Base-by-base conservation (phyloP, 2,329 filamentous ascomycete species). In the Tolypocladium inflatum region DNA sequence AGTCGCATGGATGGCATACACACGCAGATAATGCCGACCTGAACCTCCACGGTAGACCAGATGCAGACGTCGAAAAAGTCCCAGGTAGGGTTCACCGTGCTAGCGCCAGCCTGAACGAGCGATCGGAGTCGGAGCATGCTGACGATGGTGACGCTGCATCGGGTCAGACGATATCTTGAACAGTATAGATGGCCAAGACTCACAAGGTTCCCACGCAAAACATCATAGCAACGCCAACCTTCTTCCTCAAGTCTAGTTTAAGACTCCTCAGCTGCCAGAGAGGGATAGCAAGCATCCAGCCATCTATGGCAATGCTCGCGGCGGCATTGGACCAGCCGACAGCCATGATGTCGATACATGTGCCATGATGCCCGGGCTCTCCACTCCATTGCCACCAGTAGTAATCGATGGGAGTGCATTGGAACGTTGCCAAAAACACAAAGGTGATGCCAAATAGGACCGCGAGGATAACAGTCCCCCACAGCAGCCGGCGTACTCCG, bases 341-440 rank as follows among this genome's bases (percentile, higher is more conserved):
- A 1, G 70, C 68, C 59, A 80, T 81, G 60, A 79, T 68, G 57
- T 80, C 71, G 33, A 79, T 64, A 61, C 83, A 86, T 1, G 60
- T 68, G 0, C 82, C 82, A 5, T 48, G 23, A 48, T 48, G 45
- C 0, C 65, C 4, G 37, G 76, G 71, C 57, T 75, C 67, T 1
- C 74, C 74, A 53, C 80, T 76, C 80, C 81, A 85, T 19, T 69
- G 69, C 0, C 67, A 71, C 83, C 83, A 86, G 65, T 77, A 80
- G 59, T 74, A 78, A 15, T 66, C 67, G 21, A 85, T 70, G 0
- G 82, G 82, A 3, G 62, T 66, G 65, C 81, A 84, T 60, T 82
- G 77, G 41, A 83, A 79, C 17, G 80, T 64, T 17, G 71, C 74
- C 15, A 74, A 65, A 4, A 80, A 60, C 21, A 76, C 57, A 43